Evolutionary conservation across 2,329 filamentous ascomycete genomes (phyloP), one percentile per base, ranked within the genome.

Genomic region (Mycogone perniciosa): DNA sequence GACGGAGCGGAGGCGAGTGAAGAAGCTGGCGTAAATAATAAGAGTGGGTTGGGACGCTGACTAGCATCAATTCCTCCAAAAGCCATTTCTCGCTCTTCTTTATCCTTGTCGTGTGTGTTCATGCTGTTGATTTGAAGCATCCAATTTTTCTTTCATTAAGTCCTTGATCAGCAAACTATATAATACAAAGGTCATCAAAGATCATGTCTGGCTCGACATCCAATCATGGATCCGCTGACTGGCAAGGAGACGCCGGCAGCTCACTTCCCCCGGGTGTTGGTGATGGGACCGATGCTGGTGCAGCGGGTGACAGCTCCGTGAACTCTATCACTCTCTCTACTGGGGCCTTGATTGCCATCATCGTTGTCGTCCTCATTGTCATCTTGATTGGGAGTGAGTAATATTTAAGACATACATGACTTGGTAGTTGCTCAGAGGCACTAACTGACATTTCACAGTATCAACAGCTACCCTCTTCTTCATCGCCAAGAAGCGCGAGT

Each of bases 401-500:
- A 40, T 30, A 29, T 41, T 46, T 5, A 20, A 20, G 20, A 20
- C 20, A 6, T 27, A 35, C 27, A 4, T 9, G 10, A 8, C 29
- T 9, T 35, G 26, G 11, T 8, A 20, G 2, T 11, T 26, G 39
- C n/a, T 26, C 10, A 31, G 20, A 6, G 9, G 20, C 20, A 20
- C 20, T 20, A 46, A 33, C 58, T 62, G 47, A 62, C 53, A 46
- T 33, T 9, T 4, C 26, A 38, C 57, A 86, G 86, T 84, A 55
- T 76, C 75, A 26, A 84, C 79, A 33, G 80, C 82, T 3, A 71
- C 81, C 2, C 79, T 93, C 30, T 95, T 87, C 71, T 89, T 85
- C 66, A 66, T 92, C 35, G 86, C 89, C 50, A 93, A 93, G 75
- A 90, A 89, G 71, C 81, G 84, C 43, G 87, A 91, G 67, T 93